A percentile compares a stretch with the other conserved stretches of the same genome.
phyloP scores from a whole-genome alignment of 2,329 filamentous ascomycete species.

The Calonectria henricotiae region DNA sequence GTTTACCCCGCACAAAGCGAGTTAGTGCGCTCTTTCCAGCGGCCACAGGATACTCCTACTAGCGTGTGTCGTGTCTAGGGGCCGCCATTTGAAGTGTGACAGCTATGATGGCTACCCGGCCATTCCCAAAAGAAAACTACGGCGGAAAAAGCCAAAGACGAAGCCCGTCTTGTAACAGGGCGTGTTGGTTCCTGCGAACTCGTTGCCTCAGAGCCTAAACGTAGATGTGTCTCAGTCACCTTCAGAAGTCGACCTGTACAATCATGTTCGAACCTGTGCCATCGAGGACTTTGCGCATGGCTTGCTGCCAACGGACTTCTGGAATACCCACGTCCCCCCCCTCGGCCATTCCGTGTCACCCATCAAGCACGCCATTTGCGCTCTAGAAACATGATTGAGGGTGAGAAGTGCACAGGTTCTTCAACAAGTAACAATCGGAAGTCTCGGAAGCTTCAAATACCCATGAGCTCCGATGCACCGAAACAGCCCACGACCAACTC shows the following conservation, averaged over 20 bases:
- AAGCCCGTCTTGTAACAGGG: not conserved
- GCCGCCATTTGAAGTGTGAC: conserved; percentile 8
- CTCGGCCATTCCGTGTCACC: not conserved
- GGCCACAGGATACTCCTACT: not conserved
- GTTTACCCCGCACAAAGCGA: conserved; percentile 4
- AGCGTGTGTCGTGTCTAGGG: not conserved
- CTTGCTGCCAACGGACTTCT: not conserved
- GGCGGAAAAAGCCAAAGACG: not conserved
- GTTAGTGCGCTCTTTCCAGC: not conserved
- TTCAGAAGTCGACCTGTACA: not conserved
- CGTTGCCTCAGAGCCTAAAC: too few species aligned
- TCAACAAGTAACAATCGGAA: not conserved
- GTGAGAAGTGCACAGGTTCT: too few species aligned
- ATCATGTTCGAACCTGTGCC: not conserved
- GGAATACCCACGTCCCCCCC: not conserved
- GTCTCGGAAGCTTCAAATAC: too few species aligned
- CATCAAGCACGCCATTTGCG: conserved; percentile 16
- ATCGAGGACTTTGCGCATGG: not conserved
- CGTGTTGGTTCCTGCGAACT: not conserved
- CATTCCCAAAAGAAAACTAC: not conserved
- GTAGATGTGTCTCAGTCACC: not conserved
- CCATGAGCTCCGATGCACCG: not conserved
- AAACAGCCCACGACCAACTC: not conserved
- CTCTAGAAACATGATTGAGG: not conserved
- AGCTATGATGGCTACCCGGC: conserved; percentile 13